Evolutionary conservation across 2,329 filamentous ascomycete species (phyloP), one percentile per base, ranked within the genome.

Genomic region (Neospermospora avenae): DNA sequence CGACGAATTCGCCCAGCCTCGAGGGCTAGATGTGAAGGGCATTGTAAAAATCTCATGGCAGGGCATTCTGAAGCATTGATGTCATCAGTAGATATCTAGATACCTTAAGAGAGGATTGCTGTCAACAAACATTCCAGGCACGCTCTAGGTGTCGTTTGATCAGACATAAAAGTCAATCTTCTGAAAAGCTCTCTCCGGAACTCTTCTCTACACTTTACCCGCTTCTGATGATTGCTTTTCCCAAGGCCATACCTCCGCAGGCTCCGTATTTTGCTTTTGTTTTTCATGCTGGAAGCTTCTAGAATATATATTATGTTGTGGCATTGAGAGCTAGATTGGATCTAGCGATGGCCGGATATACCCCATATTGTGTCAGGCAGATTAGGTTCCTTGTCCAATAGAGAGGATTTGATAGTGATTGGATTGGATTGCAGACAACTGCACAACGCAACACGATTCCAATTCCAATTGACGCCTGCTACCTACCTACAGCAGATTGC

Each of bases 241-340:
- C 11, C 28, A 10, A 31, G 28, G 5, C 28, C 11, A 10, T 31
- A 10, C 28, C 5, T 31, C 28, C 28, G 11, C 11, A 31, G 5
- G 5, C 11, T 10, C 28, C 28, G 49, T 52, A 28, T 34, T 55
- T 34, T 39, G 16, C 22, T n/a, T 25, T 20, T 31, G 25, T 34
- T 37, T 16, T n/a, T 11, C 13, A 16, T n/a, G 13, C 48, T 57
- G 18, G 58, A 60, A 60, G 58, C 54, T 60, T 60, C 58, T 39
- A 57, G 58, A 60, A 60, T 55, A 25, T 4, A 18, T 59, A 25
- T 25, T n/a, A 7, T 35, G 14, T 25, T n/a, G 46, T 35, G 52
- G 57, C 41, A 48, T 51, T 20, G 37, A 51, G 41, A 53, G 16
- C 37, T 28, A 11, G 4, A 39, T 39, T 53, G 45, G 49, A 34